These are phyloP conservation scores for Saposhnikovia divaricata DNA, from an alignment of 129 eudicot species.

Conservation along the genomic window DNA sequence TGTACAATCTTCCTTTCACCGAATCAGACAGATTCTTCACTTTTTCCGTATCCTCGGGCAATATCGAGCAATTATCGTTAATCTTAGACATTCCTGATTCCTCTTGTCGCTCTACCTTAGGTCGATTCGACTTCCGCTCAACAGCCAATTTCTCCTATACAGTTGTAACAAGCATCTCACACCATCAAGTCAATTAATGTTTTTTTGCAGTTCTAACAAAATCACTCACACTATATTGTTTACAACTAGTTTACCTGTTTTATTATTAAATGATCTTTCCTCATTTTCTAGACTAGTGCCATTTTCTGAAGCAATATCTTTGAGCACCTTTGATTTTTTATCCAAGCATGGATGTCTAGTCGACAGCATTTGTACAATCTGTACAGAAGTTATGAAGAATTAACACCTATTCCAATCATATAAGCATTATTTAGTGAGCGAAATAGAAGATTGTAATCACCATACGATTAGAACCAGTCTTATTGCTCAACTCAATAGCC, in stretches of 20 bases:
- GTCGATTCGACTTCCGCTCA: background rate
- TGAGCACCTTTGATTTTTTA: constrained; percentile 43
- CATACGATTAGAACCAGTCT: constrained; percentile 50
- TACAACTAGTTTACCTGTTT: constrained; percentile 27
- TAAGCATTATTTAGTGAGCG: background rate
- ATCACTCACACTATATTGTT: background rate
- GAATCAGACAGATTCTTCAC: constrained; percentile 33
- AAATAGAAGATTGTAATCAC: constrained; percentile 21
- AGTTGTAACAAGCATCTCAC: background rate
- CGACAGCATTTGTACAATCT: constrained; percentile 74
- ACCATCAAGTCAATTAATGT: background rate
- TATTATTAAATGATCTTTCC: constrained; percentile 18
- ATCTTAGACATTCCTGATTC: background rate
- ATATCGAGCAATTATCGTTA: constrained; percentile 3
- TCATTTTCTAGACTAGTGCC: constrained; percentile 45
- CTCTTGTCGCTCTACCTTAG: background rate
- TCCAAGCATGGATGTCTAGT: constrained; percentile 56
- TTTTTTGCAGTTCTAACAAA: background rate
- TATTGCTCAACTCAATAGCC: constrained; percentile 47
- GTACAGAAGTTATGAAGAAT: constrained; percentile 9
- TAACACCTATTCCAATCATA: background rate
- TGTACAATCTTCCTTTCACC: constrained; percentile 34
- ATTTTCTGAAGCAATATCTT: constrained; percentile 54
- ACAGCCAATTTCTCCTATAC: constrained; percentile 26
- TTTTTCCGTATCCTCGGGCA: constrained; percentile 22